Evolutionary conservation across 768 basidiomycete genomes (phyloP).

Genomic region (Thelephora ganbajun): DNA sequence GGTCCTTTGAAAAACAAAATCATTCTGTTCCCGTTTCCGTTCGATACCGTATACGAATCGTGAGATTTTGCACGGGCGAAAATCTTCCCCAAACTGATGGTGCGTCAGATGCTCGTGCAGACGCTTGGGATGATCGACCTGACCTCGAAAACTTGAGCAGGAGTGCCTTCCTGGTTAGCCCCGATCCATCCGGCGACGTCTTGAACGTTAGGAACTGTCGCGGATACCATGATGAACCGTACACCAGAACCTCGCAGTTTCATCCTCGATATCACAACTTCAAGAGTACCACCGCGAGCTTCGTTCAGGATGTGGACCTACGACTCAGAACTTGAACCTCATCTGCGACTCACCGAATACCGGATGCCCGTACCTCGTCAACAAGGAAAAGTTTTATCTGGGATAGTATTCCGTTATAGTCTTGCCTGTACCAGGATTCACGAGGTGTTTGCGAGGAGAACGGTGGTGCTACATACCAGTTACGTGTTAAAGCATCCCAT

Average conservation of each 20-base stretch:
- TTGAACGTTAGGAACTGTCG: constrained; percentile 85
- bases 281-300: constrained; percentile 78
- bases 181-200: constrained; percentile 89
- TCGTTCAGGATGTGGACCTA: constrained; percentile 92
- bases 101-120: not conserved
- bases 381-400: constrained; percentile 73
- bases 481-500: constrained; percentile 88
- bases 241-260: constrained; percentile 54
- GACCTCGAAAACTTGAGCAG: constrained; percentile 63
- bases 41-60: constrained; percentile 62
- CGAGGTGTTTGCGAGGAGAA: constrained; percentile 1
- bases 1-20: constrained; percentile 58
- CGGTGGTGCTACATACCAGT: constrained; percentile 37
- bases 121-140: not conserved
- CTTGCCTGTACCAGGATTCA: constrained; percentile 28
- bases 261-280: constrained; percentile 93
- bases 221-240: constrained; percentile 83
- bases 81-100: constrained; percentile 82
- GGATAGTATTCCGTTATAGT: constrained; percentile 51
- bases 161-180: constrained; percentile 20
- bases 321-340: not conserved
- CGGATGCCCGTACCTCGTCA: constrained; percentile 52
- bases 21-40: constrained; percentile 51
- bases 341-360: not conserved
- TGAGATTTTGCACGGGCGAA: constrained; percentile 70